phyloP scores from a whole-genome alignment of 768 basidiomycete genomes.

The Hygrocybe coccinea region DNA sequence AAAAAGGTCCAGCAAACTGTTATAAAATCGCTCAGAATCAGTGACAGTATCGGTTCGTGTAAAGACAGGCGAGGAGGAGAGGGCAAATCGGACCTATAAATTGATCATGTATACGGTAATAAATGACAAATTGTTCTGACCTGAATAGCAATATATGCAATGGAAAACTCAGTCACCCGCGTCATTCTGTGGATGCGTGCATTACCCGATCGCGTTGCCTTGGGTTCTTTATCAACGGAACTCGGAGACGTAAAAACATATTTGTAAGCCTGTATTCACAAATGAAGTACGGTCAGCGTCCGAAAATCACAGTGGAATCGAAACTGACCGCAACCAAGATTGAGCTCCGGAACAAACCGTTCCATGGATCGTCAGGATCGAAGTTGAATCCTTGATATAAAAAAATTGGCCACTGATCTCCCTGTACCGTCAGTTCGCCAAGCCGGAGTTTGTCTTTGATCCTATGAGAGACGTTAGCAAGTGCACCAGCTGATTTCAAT shows the following conservation, averaged over 20 bases:
- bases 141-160: constrained; percentile 7
- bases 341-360: constrained; percentile 2
- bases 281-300: background rate
- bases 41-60: constrained; percentile 10
- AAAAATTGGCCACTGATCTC: constrained; percentile 5
- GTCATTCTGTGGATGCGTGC: no score
- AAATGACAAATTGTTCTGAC: background rate
- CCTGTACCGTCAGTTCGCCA: background rate
- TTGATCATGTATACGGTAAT: background rate
- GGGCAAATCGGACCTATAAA: constrained; percentile 12
- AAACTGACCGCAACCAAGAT: constrained; percentile 2
- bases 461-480: background rate
- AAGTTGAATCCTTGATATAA: constrained; percentile 1
- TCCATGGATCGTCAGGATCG: constrained; percentile 1
- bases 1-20: constrained; percentile 13
- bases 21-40: constrained; percentile 17
- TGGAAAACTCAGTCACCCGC: background rate
- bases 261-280: background rate
- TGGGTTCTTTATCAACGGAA: background rate
- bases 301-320: background rate
- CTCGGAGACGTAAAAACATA: background rate
- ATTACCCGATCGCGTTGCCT: no score
- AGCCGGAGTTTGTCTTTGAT: background rate
- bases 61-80: constrained; percentile 10
- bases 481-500: background rate